Base-by-base conservation (phyloP, 352 stramenopile species). In the Phytophthora megakarya region DNA sequence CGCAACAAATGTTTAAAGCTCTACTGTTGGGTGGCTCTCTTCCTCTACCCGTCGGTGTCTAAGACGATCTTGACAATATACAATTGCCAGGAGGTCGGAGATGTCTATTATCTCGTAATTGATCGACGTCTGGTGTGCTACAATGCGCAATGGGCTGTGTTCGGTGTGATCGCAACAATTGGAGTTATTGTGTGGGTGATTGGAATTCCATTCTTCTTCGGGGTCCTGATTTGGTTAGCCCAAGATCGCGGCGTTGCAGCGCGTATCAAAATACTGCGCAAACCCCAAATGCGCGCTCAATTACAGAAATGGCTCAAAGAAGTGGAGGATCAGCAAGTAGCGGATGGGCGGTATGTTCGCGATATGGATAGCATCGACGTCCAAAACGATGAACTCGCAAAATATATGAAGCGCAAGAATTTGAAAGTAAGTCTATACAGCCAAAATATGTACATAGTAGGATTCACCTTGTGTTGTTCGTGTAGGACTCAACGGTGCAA, bases 41-140 rank as follows among this genome's bases (percentile, higher is more conserved):
- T 91, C 28, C 65, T 92, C n/a, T 92, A 92, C 40, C 81, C 84
- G 18, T 88, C 74, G 0, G 81, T 92, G 3, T 91, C 81, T 26
- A 89, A 91, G 68, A 90, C 81, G 7, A 92, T 92, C 45, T 39
- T 92, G 19, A 89, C 73, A 25, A 74, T 92, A n/a, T 92, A 90
- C 55, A 91, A 90, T 35, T 92, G 84, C 65, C 81, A 92, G 50
- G 80, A 92, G 37, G 70, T 92, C 25, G 84, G 84, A 10, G 43
- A 72, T 43, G 55, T 80, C 6, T 81, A 68, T 42, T 92, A 89
- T 50, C 43, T 92, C n/a, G 78, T 88, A 13, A 67, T 73, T 0
- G 84, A 92, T 56, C 81, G 84, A 3, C 76, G 84, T n/a, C 64
- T 91, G 5, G 54, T 88, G 6, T 93, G 84, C 53, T 93, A 93